Evolutionary conservation across 2,329 filamentous ascomycete genomes (phyloP), one percentile per base, ranked within the genome.

Genomic region (Trichoderma simmonsii): DNA sequence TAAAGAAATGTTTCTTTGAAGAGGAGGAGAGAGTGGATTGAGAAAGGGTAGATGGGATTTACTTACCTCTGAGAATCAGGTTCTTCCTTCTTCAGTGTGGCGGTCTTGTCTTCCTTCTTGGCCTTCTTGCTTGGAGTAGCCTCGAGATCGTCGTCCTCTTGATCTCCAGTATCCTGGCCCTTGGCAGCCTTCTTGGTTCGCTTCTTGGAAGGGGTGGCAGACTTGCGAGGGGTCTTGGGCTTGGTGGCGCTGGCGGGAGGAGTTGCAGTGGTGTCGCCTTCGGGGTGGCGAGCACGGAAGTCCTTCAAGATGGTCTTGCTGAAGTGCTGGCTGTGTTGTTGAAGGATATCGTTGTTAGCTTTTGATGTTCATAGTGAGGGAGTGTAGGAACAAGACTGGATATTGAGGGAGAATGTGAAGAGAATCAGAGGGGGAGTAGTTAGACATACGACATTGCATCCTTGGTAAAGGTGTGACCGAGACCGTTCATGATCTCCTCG

Each of bases 371-470:
- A 24, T 11, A 8, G 32, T 18, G 3, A 24, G 21, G 9, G 15
- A 36, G 21, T 34, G 34, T 12, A 32, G 59, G 34, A 15, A 15
- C 6, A 6, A 15, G 6, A 7, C 6, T 6, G 3, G 14, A 15
- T 36, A 7, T 15, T 36, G 34, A 14, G 12, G 15, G 34, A 15
- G 14, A 36, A 6, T 36, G 34, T 36, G 12, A 14, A 14, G 34
- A 8, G 4, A 48, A 32, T 14, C 0, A 1, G 21, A n/a, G 18
- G 34, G 18, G 5, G 6, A 15, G 21, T 5, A 15, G 34, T 36
- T 9, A 26, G 14, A 78, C 81, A 51, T 75, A 83, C 82, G 76
- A 78, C 48, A 83, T 79, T 39, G 82, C 82, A n/a, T 81, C 80
- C 39, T 80, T 79, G 70, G 79, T 81, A 36, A 83, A 83, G 9